Conservation (phyloP, 345 rosid genomes). For the Pistacia atlantica region DNA sequence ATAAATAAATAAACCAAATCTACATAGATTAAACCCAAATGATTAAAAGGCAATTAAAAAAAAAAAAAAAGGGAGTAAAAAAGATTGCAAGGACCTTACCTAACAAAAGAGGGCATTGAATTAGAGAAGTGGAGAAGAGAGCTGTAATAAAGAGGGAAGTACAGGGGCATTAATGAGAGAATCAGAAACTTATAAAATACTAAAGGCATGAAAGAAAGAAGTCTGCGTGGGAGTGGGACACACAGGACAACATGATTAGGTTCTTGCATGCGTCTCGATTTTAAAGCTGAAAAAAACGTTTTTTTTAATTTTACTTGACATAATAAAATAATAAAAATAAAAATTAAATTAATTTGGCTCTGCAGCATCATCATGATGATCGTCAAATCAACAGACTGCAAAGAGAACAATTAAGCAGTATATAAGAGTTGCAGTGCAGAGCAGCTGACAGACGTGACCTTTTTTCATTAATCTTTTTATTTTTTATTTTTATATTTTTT, state of each 20-base stretch:
- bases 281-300: slow-evolving; percentile 40
- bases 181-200: slow-evolving; percentile 49
- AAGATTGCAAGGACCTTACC: neutral
- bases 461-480: too few species aligned
- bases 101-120: neutral
- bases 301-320: neutral
- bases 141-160: neutral
- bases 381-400: neutral
- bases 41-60: too few species aligned
- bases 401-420: neutral
- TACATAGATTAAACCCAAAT: too few species aligned
- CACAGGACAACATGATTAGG: slow-evolving; percentile 74
- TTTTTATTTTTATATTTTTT: too few species aligned
- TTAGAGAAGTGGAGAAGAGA: too few species aligned
- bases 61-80: too few species aligned
- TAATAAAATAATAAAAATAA: neutral
- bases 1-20: too few species aligned
- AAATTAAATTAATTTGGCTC: neutral
- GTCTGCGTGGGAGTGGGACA: slow-evolving; percentile 51
- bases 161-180: slow-evolving; percentile 21
- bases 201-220: slow-evolving; percentile 43
- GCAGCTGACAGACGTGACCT: neutral
- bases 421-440: neutral
- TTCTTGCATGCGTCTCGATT: slow-evolving; percentile 75
- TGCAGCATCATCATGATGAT: neutral